A percentile compares a stretch with the other conserved stretches of the same genome.
Evolutionary conservation across 2,329 filamentous ascomycete species (phyloP).

Genomic region (Microcyclospora tardicrescens): DNA sequence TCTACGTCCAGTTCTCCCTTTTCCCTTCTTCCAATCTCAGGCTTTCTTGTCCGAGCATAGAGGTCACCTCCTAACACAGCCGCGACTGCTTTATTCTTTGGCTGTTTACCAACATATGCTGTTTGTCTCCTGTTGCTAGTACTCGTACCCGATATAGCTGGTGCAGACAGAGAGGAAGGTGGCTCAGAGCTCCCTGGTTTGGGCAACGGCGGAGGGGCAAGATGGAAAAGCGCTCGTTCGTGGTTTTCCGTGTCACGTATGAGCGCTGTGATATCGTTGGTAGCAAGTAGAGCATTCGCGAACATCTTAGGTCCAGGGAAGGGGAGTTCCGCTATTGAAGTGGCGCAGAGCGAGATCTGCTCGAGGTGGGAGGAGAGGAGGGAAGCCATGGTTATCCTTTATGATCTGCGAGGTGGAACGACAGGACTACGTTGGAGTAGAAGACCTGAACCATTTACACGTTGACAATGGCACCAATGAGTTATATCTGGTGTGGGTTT

Average conservation of each 20-base stretch:
- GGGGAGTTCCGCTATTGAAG: conserved; percentile 35
- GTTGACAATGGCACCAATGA: too few species aligned
- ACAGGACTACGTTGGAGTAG: neutral
- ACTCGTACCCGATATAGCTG: conserved; percentile 7
- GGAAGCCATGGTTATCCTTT: conserved; percentile 14
- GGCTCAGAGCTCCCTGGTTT: conserved; percentile 31
- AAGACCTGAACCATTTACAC: neutral
- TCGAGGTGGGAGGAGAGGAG: conserved; percentile 37
- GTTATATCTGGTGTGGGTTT: too few species aligned
- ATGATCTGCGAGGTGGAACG: neutral
- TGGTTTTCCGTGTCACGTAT: conserved; percentile 93
- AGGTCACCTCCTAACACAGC: conserved; percentile 79
- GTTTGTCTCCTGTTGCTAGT: conserved; percentile 32
- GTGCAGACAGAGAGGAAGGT: conserved; percentile 4
- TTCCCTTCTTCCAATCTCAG: conserved; percentile 33
- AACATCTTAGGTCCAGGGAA: conserved; percentile 91
- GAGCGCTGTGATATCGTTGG: conserved; percentile 78
- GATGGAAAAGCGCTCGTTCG: conserved; percentile 87
- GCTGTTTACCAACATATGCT: conserved; percentile 37
- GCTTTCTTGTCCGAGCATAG: conserved; percentile 54
- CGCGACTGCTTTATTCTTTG: conserved; percentile 71
- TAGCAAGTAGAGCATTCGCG: conserved; percentile 75
- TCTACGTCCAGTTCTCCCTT: conserved; percentile 75
- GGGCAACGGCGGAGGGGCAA: conserved; percentile 53
- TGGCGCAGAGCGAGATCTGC: conserved; percentile 37